Evolutionary conservation across 148 eudicot genomes (phyloP).

Genomic region (Chenopodium formosanum): DNA sequence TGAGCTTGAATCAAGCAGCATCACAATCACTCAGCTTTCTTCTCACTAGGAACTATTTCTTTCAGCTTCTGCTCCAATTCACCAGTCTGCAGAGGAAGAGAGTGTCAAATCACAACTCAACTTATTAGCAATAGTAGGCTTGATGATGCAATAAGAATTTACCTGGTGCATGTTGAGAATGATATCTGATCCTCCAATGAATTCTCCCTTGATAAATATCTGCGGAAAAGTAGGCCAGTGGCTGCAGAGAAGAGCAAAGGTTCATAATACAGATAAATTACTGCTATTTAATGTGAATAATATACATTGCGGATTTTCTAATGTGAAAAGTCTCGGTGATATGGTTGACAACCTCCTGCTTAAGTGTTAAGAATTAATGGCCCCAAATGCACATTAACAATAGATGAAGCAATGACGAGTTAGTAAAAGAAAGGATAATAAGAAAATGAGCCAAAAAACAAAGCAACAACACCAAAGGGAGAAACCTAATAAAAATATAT

Average conservation of each 20-base stretch:
- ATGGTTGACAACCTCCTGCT: background rate
- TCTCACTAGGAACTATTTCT: conserved; percentile 22
- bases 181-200: conserved; percentile 80
- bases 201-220: conserved; percentile 75
- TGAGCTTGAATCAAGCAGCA: background rate
- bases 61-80: conserved; percentile 57
- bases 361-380: background rate
- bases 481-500: background rate
- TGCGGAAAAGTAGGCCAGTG: conserved; percentile 86
- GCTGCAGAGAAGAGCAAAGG: conserved; percentile 38
- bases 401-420: background rate
- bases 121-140: background rate
- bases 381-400: background rate
- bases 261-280: background rate
- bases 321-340: background rate
- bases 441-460: background rate
- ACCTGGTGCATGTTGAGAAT: conserved; percentile 77
- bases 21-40: conserved; percentile 29
- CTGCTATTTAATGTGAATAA: too few relatives aligned
- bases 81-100: conserved; percentile 38
- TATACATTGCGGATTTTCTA: background rate
- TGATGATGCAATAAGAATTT: background rate
- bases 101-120: background rate
- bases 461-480: background rate
- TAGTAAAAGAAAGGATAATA: background rate